phyloP scores from a whole-genome alignment of 495 filamentous ascomycete genomes.

The Aspergillus sclerotioniger region DNA sequence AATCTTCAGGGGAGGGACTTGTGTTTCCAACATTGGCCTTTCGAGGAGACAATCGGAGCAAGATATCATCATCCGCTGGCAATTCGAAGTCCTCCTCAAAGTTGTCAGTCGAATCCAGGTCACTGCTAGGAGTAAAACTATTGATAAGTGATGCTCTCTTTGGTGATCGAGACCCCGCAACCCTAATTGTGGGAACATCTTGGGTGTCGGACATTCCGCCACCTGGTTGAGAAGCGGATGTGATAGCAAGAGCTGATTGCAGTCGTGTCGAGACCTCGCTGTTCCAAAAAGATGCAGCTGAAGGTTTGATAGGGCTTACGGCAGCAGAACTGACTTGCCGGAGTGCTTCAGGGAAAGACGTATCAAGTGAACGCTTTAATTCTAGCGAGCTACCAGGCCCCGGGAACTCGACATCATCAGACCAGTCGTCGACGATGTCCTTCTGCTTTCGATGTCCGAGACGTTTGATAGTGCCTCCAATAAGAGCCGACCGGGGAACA shows the following conservation, averaged over 20 bases:
- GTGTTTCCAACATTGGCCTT: slow-evolving; percentile 59
- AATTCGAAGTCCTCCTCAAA: slow-evolving; percentile 80
- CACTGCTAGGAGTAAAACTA: slow-evolving; percentile 21
- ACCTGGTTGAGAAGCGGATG: slow-evolving; percentile 63
- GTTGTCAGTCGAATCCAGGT: slow-evolving; percentile 54
- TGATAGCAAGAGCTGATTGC: slow-evolving; percentile 27
- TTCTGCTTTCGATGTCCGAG: slow-evolving; percentile 79
- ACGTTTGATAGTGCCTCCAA: slow-evolving; percentile 92
- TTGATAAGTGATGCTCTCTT: slow-evolving; percentile 40
- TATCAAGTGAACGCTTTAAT: slow-evolving; percentile 58
- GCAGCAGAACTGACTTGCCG: slow-evolving; percentile 58
- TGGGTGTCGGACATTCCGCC: slow-evolving; percentile 61
- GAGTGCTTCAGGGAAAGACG: slow-evolving; percentile 65
- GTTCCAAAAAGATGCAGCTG: slow-evolving; percentile 32
- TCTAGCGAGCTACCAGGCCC: slow-evolving; percentile 56
- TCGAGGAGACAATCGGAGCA: slow-evolving; percentile 57
- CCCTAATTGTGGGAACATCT: slow-evolving; percentile 68
- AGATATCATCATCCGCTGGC: slow-evolving; percentile 56
- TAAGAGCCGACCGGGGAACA: slow-evolving; percentile 87
- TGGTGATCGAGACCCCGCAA: slow-evolving; percentile 55
- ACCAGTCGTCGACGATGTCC: slow-evolving; percentile 82
- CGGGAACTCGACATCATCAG: slow-evolving; percentile 84
- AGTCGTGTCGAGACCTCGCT: slow-evolving; percentile 26
- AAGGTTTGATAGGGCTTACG: slow-evolving; percentile 38
- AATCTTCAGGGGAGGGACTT: slow-evolving; percentile 65